Evolutionary conservation across 2,329 filamentous ascomycete genomes (phyloP), one percentile per base, ranked within the genome.

Genomic region (Thermoascus crustaceus): DNA sequence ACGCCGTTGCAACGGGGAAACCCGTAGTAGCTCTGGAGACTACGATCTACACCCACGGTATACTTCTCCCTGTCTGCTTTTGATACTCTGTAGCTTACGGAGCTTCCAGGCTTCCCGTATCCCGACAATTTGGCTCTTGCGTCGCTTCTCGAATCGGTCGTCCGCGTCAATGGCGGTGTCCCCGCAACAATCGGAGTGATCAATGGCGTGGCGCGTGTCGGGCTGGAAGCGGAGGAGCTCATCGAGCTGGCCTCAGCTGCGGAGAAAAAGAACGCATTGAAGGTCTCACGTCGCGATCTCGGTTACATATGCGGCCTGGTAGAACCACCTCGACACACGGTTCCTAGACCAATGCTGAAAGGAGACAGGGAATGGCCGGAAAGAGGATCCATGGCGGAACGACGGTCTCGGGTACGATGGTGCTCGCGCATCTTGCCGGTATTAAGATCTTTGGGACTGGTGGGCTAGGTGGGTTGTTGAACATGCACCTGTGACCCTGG

Each of bases 21-120:
- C 89, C 91, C 1, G 80, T 98, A 3, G 88, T 98, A 7, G 91
- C 89, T 10, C 72, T 98, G 4, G 91, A 98, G 62, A 87, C 85
- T 2, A 94, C 91, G 4, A 96, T 98, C 49, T 96, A 98, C 62
- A 98, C 91, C 1, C 91, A 98, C 63, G 88, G 87, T 70, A 60
- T 34, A 50, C 37, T 18, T 23, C 10, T n/a, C 7, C 18, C 5
- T 19, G 10, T 14, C 17, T 16, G 6, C 11, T 14, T 13, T 19
- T 35, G 21, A 34, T 35, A 35, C 21, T 35, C 16, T 38, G 22
- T 14, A 29, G 37, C 35, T 41, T 40, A 26, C 43, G 18, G 8
- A 30, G 11, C 35, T 7, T 10, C 8, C 44, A 78, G 78, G 78
- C 39, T 83, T 80, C 45, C 79, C 80, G 2, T 82, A 82, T 47